Percentiles rank a stretch among this genome's conserved stretches.
Conservation (phyloP, 2,329 filamentous ascomycete genomes). For the Ceratocystis cubensis region DNA sequence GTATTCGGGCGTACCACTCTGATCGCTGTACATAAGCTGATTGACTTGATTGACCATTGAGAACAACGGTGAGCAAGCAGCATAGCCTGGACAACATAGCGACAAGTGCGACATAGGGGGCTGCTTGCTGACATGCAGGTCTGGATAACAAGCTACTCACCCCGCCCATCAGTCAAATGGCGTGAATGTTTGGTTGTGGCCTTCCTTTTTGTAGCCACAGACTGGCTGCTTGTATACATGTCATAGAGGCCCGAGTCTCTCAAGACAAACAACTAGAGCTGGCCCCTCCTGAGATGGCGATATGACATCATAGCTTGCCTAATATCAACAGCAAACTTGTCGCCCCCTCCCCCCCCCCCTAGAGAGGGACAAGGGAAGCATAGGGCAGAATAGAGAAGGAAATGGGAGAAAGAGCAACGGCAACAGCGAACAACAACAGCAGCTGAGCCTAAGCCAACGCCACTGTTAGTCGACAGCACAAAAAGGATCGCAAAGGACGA, state of each 20-base stretch:
- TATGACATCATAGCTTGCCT: not conserved
- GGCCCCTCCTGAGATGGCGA: not conserved
- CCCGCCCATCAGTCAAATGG: not conserved
- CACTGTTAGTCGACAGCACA: not conserved
- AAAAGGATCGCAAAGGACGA: not conserved
- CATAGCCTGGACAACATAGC: not conserved
- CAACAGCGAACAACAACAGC: not conserved
- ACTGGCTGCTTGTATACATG: not conserved
- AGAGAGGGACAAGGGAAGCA: not conserved
- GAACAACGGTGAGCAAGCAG: not conserved
- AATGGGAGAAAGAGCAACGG: not conserved
- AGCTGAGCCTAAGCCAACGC: not conserved
- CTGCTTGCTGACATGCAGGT: slow-evolving; percentile 8
- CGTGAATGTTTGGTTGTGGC: not conserved
- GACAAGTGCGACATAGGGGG: not conserved
- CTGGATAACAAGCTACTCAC: not conserved
- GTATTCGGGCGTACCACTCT: not conserved
- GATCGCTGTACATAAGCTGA: not conserved
- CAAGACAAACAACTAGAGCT: not conserved
- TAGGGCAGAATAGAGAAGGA: not conserved
- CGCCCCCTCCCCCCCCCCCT: not conserved
- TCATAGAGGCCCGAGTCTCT: not conserved
- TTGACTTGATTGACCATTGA: not conserved
- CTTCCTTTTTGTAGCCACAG: not conserved
- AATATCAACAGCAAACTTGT: not conserved